These are phyloP conservation scores for Diutina sp. DNA, from an alignment of 1,139 yeast genomes.

Conservation along the genomic window DNA sequence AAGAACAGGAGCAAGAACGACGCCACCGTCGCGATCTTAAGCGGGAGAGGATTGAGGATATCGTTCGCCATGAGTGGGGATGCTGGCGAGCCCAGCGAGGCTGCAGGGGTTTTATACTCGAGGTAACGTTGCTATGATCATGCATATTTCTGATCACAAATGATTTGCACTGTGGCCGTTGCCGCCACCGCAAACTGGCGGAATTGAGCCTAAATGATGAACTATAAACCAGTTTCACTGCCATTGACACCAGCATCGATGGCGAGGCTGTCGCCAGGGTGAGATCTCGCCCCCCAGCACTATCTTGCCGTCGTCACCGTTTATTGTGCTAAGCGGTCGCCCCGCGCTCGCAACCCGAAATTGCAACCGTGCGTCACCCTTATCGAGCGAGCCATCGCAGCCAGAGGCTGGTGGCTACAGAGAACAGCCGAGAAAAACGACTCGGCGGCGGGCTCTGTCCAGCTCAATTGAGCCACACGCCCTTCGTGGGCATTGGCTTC, in stretches of 20 bases:
- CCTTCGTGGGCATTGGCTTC: too few species aligned
- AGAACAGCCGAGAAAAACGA: too few species aligned
- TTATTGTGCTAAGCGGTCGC: not conserved
- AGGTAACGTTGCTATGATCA: not conserved
- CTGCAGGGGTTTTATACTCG: not conserved
- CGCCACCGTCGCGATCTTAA: conserved; percentile 33
- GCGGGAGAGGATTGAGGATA: conserved; percentile 8
- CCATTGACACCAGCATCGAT: too few species aligned
- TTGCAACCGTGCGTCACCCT: not conserved
- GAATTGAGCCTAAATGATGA: too few species aligned
- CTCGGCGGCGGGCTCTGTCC: too few species aligned
- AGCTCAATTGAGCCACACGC: too few species aligned
- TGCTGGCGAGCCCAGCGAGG: not conserved
- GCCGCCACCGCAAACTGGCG: not conserved
- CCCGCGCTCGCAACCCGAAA: not conserved
- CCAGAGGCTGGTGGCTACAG: not conserved
- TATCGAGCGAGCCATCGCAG: not conserved
- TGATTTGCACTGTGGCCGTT: not conserved
- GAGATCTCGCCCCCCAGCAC: not conserved
- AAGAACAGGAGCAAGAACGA: conserved; percentile 41
- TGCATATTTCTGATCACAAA: not conserved
- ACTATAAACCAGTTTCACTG: too few species aligned
- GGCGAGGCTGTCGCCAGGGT: too few species aligned
- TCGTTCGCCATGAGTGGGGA: not conserved
- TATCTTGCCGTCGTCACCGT: not conserved